Base-by-base conservation (phyloP, 2,329 filamentous ascomycete species). In the Acrodontium crateriforme region DNA sequence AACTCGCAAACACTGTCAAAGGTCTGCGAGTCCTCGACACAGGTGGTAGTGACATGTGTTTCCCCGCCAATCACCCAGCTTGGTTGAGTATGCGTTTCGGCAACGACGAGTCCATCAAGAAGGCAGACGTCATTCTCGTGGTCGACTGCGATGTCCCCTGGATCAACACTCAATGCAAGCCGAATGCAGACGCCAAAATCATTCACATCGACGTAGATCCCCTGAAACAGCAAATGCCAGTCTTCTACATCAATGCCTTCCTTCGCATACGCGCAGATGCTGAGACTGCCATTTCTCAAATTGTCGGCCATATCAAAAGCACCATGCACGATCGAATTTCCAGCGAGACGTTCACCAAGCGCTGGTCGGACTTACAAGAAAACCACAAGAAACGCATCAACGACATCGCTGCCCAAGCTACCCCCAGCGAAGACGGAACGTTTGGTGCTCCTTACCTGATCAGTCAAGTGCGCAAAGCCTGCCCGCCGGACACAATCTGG, bases 101-200 rank as follows among this genome's bases (percentile, higher is more conserved):
- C 3, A 64, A 69, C 3, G 78, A 92, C 28, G 71, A 80, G 2
- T 63, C 65, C 22, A 80, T 93, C 48, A 68, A 65, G 33, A 71
- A 71, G 0, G 82, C 85, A 1, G 87, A 94, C 50, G 70, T 83
- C 8, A 91, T 94, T 34, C 41, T 94, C 1, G 76, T 93, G 2
- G 49, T 92, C 14, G 79, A 94, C 53, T 91, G 83, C 38, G 85
- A 94, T 47, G 83, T 93, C 0, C 85, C 85, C 0, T 94, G 84
- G 83, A 84, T 94, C 30, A 74, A 77, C n/a, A 89, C 82, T 0
- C 71, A 73, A 35, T 74, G 68, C 54, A 63, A 65, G 24, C 74
- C 74, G 0, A 62, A 58, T 3, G 51, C 58, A 2, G 54, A 59
- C 5, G 66, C 72, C 2, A 70, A 63, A 34, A 69, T 79, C 37